Evolutionary conservation across 2,329 filamentous ascomycete genomes (phyloP), one percentile per base, ranked within the genome.

Genomic region (Gliomastix tumulicola): DNA sequence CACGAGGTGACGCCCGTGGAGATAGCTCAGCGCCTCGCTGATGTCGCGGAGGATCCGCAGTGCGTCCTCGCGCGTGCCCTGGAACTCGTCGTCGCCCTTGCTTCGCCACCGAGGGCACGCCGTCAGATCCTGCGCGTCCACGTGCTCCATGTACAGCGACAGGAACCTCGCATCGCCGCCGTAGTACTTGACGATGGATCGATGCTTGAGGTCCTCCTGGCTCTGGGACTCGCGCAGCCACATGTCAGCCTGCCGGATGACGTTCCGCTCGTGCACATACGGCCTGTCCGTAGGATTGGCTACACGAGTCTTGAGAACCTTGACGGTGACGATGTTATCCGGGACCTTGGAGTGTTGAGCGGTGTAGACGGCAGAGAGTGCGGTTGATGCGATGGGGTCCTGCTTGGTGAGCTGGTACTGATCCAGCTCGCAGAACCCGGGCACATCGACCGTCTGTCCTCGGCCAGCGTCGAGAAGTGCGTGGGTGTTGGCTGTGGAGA

Each of bases 131-230:
- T 65, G 66, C 11, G 70, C 74, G 36, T 76, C 70, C 5, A 79
- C 64, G 41, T 77, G 71, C 49, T 79, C 74, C 74, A 79, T 78
- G 48, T 77, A 79, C 9, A 79, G 53, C 4, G 73, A 75, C 25
- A 79, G 53, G 47, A 73, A 76, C 22, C 75, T 69, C 7, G 75
- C 75, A 44, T 79, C 75, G 25, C 74, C 74, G 8, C 73, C 74
- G 40, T 77, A 74, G 36, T 76, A 62, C 17, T 66, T 66, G 39
- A 77, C 74, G 41, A 79, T 79, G 35, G 71, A 76, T 41, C 71
- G 60, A 52, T 79, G 74, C 41, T 69, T 57, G 34, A 78, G 55
- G 41, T 69, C 64, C 44, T 72, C 68, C 43, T 78, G 74, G 47
- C 65, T 71, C 47, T 68, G 65, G 43, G 71, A 71, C 48, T 79